A percentile compares a stretch with the other conserved stretches of the same genome.
These are phyloP conservation scores for Pluteus cervinus DNA, from an alignment of 768 basidiomycete genomes.

Conservation along the genomic window DNA sequence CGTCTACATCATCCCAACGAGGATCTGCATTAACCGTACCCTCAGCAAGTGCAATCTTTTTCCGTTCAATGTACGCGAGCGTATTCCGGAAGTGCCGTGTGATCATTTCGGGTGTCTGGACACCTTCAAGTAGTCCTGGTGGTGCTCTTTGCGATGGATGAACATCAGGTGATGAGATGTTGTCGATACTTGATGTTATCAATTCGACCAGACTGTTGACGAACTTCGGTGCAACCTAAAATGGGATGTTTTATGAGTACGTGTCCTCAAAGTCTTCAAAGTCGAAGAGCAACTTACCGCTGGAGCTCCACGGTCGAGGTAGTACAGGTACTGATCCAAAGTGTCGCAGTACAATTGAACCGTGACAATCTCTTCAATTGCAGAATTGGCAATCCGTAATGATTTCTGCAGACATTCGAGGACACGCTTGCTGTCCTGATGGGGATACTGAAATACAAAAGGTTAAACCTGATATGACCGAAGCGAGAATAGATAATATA, in stretches of 20 bases:
- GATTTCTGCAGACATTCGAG: constrained; percentile 97
- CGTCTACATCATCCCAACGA: constrained; percentile 84
- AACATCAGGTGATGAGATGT: constrained; percentile 79
- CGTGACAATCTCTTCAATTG: constrained; percentile 94
- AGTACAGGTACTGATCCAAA: constrained; percentile 93
- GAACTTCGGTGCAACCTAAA: constrained; percentile 88
- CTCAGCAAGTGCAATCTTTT: constrained; percentile 51
- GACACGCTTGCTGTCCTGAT: constrained; percentile 95
- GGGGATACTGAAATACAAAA: constrained; percentile 52
- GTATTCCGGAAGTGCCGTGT: constrained; percentile 91
- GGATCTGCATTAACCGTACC: constrained; percentile 34
- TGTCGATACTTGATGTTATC: constrained; percentile 91
- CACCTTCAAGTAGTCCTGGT: constrained; percentile 86
- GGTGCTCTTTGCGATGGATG: constrained; percentile 86
- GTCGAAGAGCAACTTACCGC: constrained; percentile 53
- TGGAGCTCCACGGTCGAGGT: constrained; percentile 88
- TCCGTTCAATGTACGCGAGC: constrained; percentile 70
- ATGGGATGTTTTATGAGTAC: constrained; percentile 2
- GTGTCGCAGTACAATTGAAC: constrained; percentile 96
- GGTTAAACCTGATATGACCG: background rate
- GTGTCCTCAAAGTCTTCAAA: background rate
- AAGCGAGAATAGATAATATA: constrained; percentile 10
- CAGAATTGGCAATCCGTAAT: constrained; percentile 91
- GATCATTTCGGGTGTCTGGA: constrained; percentile 92
- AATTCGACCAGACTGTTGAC: constrained; percentile 95